These are phyloP conservation scores for Pleurotus salmoneostramineus DNA, from an alignment of 768 basidiomycete genomes.

Conservation along the genomic window DNA sequence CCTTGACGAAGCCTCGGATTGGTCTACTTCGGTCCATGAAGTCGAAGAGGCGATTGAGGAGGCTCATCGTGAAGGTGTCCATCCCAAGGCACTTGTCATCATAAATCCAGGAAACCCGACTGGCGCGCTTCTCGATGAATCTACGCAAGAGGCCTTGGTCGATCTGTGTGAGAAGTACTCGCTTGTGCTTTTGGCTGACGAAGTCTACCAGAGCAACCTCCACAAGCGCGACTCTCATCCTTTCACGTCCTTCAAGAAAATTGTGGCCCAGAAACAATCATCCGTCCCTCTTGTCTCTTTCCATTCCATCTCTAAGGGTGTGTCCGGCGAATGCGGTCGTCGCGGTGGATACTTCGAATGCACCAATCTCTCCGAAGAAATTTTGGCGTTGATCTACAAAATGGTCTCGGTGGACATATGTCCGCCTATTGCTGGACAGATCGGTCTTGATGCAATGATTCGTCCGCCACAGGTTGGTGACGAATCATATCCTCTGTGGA, in stretches of 20 bases:
- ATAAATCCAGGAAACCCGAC: constrained; percentile 99
- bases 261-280: constrained; percentile 64
- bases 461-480: constrained; percentile 81
- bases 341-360: constrained; percentile 96
- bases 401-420: constrained; percentile 91
- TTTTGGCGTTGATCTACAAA: constrained; percentile 90
- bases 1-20: constrained; percentile 77
- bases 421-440: constrained; percentile 86
- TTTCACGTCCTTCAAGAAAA: constrained; percentile 94
- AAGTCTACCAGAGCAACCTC: constrained; percentile 97
- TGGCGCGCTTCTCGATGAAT: constrained; percentile 72
- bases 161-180: constrained; percentile 78
- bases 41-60: constrained; percentile 66
- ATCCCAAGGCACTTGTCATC: constrained; percentile 84
- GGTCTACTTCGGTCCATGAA: constrained; percentile 73
- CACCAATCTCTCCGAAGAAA: constrained; percentile 72
- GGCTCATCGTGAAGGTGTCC: constrained; percentile 57
- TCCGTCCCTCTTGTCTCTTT: constrained; percentile 86
- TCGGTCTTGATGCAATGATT: constrained; percentile 94
- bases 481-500: constrained; percentile 75
- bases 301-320: constrained; percentile 97
- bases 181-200: constrained; percentile 91
- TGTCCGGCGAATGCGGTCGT: constrained; percentile 94
- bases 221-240: constrained; percentile 63
- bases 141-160: constrained; percentile 72